Base-by-base conservation (phyloP, 257 asterid species). In the Gentiana macrophylla region DNA sequence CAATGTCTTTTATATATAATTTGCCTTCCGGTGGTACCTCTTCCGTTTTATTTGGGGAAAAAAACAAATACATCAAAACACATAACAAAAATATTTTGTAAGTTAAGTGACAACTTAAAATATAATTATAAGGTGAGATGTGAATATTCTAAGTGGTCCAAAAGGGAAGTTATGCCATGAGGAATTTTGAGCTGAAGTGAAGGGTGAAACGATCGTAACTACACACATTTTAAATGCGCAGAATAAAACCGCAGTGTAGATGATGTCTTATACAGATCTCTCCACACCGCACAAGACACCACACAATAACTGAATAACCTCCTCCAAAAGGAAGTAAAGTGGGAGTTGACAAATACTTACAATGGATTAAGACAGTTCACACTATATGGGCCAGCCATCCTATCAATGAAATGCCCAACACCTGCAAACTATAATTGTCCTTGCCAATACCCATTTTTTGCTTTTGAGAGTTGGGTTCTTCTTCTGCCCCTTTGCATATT, bases 341-440 rank as follows among this genome's bases (percentile, higher is more conserved):
- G 45, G 37, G 60, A 55, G 60, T 55, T 55, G 60, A 55, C 60
- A 36, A 60, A 9, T 12, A 32, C 49, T 5, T 15, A 35, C 55
- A 59, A 60, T 47, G 35, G 70, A 65, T 46, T 32, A 38, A n/a
- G 70, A 65, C 70, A 57, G 64, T 65, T 65, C 60, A 44, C 12
- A 35, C 36, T 11, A 1, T 43, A 15, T 8, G 53, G 62, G 51
- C 41, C 62, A 49, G 37, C 33, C 46, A 34, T 32, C 62, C 38
- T 4, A 35, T 32, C 50, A 24, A 33, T 59, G 48, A 1, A 4
- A 50, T n/a, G 10, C 57, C 57, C 57, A 48, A 36, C 24, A 11
- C 50, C 4, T 4, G 9, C 3, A 13, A 11, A 63, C 38, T 55
- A 44, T 12, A 33, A 32, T 62, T 49, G 35, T 15, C 24, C 24